Evolutionary conservation across 768 basidiomycete genomes (phyloP).

Genomic region (Psilocybe cubensis): DNA sequence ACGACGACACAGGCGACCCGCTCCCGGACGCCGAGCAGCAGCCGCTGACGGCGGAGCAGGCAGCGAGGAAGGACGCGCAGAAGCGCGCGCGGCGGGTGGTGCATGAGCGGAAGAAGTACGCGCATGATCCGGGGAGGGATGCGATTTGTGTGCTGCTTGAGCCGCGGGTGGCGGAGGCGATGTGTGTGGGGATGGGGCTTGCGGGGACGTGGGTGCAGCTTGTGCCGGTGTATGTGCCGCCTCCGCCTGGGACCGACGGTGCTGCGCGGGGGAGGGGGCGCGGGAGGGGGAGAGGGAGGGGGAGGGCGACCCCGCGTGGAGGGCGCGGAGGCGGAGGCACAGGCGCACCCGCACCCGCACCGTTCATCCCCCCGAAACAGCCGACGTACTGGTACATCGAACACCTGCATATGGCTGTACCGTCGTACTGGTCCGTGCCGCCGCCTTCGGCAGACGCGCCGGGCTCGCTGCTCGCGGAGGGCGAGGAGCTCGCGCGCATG

Average conservation of each 20-base stretch:
- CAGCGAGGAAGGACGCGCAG: too few species aligned
- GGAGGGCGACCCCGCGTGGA: background rate
- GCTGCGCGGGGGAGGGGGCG: slow-evolving; percentile 18
- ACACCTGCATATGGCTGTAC: slow-evolving; percentile 51
- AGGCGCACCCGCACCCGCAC: background rate
- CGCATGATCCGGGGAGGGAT: slow-evolving; percentile 49
- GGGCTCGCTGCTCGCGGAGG: background rate
- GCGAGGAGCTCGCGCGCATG: background rate
- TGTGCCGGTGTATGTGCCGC: slow-evolving; percentile 33
- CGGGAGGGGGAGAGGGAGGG: slow-evolving; percentile 3
- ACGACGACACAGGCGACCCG: background rate
- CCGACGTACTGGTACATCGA: slow-evolving; percentile 63
- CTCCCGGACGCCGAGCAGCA: slow-evolving; percentile 1
- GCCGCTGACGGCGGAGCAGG: slow-evolving; percentile 47
- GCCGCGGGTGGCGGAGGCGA: slow-evolving; percentile 39
- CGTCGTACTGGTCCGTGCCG: slow-evolving; percentile 48
- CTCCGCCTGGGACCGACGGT: slow-evolving; percentile 1
- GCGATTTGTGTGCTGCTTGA: slow-evolving; percentile 56
- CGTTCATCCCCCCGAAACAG: slow-evolving; percentile 20
- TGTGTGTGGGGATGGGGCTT: slow-evolving; percentile 57
- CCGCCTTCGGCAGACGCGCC: slow-evolving; percentile 1
- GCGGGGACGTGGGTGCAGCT: slow-evolving; percentile 66
- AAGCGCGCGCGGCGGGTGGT: background rate
- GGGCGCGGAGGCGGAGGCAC: slow-evolving; percentile 3
- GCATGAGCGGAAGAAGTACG: background rate